These are phyloP conservation scores for Pyrus hybrid DNA, from an alignment of 331 rosid species.

Conservation along the genomic window DNA sequence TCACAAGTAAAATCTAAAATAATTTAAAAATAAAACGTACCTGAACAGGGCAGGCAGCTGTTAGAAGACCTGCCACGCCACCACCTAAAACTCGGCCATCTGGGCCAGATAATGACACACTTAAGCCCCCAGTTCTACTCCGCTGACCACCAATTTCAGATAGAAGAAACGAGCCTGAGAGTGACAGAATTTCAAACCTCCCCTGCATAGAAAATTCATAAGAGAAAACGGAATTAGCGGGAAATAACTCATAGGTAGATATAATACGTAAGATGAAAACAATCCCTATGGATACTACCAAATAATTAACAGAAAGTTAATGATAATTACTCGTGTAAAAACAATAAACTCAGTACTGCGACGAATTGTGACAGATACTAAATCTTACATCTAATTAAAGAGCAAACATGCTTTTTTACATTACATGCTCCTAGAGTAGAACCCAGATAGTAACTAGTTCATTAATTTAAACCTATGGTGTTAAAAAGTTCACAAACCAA, in stretches of 20 bases:
- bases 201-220: conserved; percentile 43
- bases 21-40: conserved; percentile 11
- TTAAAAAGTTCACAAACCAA: background rate
- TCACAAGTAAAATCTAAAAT: background rate
- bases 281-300: background rate
- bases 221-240: background rate
- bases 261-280: background rate
- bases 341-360: background rate
- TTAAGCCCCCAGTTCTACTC: conserved; percentile 47
- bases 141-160: conserved; percentile 30
- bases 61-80: conserved; percentile 47
- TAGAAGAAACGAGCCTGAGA: conserved; percentile 49
- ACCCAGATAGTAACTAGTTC: too few species aligned
- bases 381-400: background rate
- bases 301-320: background rate
- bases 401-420: background rate
- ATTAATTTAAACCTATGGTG: background rate
- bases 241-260: background rate
- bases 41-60: conserved; percentile 81
- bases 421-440: background rate
- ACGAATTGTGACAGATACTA: too few species aligned
- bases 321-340: background rate
- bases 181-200: conserved; percentile 56
- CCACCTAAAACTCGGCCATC: conserved; percentile 71
- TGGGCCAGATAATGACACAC: conserved; percentile 54